A percentile compares a stretch with the other conserved stretches of the same genome.
Conservation (phyloP, 2,329 filamentous ascomycete species). For the Colletotrichum caudatum region DNA sequence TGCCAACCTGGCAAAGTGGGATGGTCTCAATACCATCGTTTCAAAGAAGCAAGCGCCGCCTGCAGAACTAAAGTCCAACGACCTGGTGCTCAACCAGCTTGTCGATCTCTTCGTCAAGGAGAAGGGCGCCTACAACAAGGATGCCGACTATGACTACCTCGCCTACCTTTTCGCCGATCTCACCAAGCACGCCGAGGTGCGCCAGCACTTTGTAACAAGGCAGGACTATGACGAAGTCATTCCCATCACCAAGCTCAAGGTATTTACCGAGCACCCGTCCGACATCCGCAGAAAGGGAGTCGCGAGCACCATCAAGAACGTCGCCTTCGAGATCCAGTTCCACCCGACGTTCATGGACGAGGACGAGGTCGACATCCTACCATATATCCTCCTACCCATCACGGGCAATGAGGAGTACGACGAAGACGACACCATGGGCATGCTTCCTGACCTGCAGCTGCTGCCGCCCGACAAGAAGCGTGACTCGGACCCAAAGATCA, state of each 20-base stretch:
- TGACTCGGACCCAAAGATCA: constrained; percentile 80
- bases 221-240: constrained; percentile 85
- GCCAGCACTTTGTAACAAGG: constrained; percentile 78
- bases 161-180: constrained; percentile 95
- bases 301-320: constrained; percentile 95
- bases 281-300: constrained; percentile 90
- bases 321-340: constrained; percentile 82
- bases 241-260: constrained; percentile 91
- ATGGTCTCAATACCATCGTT: constrained; percentile 77
- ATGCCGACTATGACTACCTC: constrained; percentile 91
- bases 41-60: constrained; percentile 76
- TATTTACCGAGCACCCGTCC: constrained; percentile 92
- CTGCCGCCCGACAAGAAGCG: constrained; percentile 90
- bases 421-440: constrained; percentile 85
- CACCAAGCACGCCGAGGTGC: constrained; percentile 81
- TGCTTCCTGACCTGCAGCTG: constrained; percentile 92
- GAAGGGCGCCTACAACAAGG: constrained; percentile 83
- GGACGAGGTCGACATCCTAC: constrained; percentile 82
- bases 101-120: constrained; percentile 97
- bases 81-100: constrained; percentile 85
- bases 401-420: constrained; percentile 89
- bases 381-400: constrained; percentile 89
- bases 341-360: constrained; percentile 79
- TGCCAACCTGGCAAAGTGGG: constrained; percentile 88
- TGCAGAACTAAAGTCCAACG: constrained; percentile 77